Evolutionary conservation across 164 flowering plant species (phyloP), one percentile per base, ranked within the genome.

Genomic region (Stephania yunnanensis): DNA sequence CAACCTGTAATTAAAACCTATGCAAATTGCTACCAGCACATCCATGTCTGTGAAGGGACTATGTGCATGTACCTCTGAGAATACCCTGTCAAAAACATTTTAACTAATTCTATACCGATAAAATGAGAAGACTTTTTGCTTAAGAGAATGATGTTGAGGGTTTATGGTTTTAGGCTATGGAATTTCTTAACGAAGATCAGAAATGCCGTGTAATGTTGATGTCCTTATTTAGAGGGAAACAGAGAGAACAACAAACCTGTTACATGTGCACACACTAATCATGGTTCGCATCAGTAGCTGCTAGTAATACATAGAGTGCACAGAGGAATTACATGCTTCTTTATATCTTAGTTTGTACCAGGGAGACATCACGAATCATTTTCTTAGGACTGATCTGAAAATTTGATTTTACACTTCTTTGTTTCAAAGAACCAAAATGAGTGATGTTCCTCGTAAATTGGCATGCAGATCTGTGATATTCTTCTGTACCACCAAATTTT

Each of bases 241-340:
- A 61, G 25, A 61, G 66, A 61, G 66, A 61, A n/a, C 42, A 61
- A n/a, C 42, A 19, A 9, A 61, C 66, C 25, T 61, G 66, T 61
- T 61, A 61, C n/a, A 19, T 19, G 66, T 19, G 66, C 66, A 73
- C 69, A 73, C 69, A 12, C 50, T 73, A 63, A 73, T 61, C 68
- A 63, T 73, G 46, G 52, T 44, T 44, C 25, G 69, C 75, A 73
- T 53, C 75, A 52, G 31, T 64, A 55, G 48, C 66, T 55, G 74
- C 46, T n/a, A 61, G 22, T 61, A 73, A 68, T 69, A 48, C 45
- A 69, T 69, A 75, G 44, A 71, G 53, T 22, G 66, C 4, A 20
- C 15, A 20, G 7, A 20, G 9, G 7, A 50, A 74, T 66, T 74
- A 52, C 76, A 25, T 46, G 48, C 71, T 68, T 67, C 71, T 68